A percentile compares a stretch with the other conserved stretches of the same genome.
phyloP scores from a whole-genome alignment of 192 early-diverging fungal genomes.

The Umbelopsis ramanniana region DNA sequence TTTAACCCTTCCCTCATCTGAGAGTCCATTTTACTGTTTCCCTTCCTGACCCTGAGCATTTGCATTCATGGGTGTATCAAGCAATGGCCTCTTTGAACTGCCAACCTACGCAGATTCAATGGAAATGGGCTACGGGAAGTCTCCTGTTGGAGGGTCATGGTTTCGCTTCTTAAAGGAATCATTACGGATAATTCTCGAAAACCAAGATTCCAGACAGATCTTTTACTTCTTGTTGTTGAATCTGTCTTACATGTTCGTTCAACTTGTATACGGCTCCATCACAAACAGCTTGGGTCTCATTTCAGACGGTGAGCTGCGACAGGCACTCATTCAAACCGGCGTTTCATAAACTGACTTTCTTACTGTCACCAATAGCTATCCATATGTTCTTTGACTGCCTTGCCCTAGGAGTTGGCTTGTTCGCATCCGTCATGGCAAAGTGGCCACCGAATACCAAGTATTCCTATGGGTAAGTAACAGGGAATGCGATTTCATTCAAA shows the following conservation, averaged over 20 bases:
- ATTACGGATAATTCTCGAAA: slow-evolving; percentile 59
- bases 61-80: slow-evolving; percentile 7
- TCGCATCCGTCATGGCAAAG: slow-evolving; percentile 89
- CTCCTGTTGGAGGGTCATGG: slow-evolving; percentile 17
- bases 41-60: not conserved
- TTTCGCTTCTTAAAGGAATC: slow-evolving; percentile 33
- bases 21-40: not conserved
- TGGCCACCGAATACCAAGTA: slow-evolving; percentile 86
- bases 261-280: slow-evolving; percentile 78
- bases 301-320: slow-evolving; percentile 69
- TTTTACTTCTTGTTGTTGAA: slow-evolving; percentile 94
- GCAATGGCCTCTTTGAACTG: slow-evolving; percentile 28
- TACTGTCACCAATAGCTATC: slow-evolving; percentile 61
- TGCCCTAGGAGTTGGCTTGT: slow-evolving; percentile 84
- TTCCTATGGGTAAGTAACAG: slow-evolving; percentile 66
- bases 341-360: slow-evolving; percentile 5
- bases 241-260: slow-evolving; percentile 90
- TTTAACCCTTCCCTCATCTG: not conserved
- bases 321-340: not conserved
- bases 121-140: slow-evolving; percentile 38
- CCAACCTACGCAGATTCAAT: slow-evolving; percentile 39
- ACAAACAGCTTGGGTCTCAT: slow-evolving; percentile 90
- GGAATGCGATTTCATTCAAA: not conserved
- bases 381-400: slow-evolving; percentile 99
- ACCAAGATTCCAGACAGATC: slow-evolving; percentile 86